Percentiles rank a stretch among this genome's conserved stretches.
Evolutionary conservation across 2,329 filamentous ascomycete genomes (phyloP).

Genomic region (Colletotrichum kahawae): DNA sequence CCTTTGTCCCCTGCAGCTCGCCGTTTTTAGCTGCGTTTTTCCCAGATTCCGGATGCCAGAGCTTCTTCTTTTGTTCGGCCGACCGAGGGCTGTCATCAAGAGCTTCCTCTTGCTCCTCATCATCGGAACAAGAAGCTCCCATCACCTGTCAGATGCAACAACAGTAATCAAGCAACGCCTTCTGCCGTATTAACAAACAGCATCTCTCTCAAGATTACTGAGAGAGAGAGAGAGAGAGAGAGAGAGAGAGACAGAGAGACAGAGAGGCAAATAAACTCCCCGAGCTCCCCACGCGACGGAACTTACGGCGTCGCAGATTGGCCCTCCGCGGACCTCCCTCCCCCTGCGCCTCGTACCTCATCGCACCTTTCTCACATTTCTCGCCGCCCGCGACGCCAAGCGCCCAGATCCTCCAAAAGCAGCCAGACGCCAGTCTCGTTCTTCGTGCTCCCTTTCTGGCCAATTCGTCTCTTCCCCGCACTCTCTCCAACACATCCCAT

Average conservation of each 20-base stretch:
- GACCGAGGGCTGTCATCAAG: background rate
- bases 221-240: background rate
- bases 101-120: background rate
- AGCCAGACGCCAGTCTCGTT: background rate
- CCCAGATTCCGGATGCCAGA: background rate
- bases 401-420: background rate
- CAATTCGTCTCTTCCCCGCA: background rate
- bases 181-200: background rate
- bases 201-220: background rate
- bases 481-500: background rate
- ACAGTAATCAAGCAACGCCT: background rate
- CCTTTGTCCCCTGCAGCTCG: background rate
- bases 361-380: background rate
- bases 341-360: background rate
- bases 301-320: conserved; percentile 17
- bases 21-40: background rate
- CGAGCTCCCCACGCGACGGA: background rate
- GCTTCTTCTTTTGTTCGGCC: background rate
- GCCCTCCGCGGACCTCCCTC: background rate
- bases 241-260: background rate
- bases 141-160: background rate
- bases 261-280: background rate
- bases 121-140: background rate
- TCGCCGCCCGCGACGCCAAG: background rate
- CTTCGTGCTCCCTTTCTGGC: background rate